Conservation (phyloP, 352 stramenopile genomes). For the Phytophthora kernoviae region DNA sequence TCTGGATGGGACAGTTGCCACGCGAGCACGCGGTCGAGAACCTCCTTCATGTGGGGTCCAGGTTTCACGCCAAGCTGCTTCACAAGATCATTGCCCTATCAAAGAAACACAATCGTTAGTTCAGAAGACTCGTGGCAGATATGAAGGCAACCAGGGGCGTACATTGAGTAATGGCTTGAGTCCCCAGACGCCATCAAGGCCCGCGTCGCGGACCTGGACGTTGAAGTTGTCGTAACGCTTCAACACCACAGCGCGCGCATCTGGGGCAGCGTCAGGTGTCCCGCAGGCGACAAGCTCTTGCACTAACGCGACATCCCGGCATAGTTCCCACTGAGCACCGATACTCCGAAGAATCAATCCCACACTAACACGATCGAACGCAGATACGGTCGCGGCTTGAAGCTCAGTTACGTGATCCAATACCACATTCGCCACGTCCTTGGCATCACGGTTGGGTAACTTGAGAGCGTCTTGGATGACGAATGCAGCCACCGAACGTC, state of each 20-base stretch:
- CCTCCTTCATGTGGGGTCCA: conserved; percentile 62
- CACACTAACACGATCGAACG: conserved; percentile 55
- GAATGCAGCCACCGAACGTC: conserved; percentile 44
- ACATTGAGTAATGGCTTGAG: conserved; percentile 78
- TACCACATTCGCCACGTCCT: conserved; percentile 61
- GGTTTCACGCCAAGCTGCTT: conserved; percentile 61
- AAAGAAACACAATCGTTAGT: conserved; percentile 8
- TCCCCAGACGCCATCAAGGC: conserved; percentile 57
- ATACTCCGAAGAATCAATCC: conserved; percentile 67
- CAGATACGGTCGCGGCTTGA: conserved; percentile 15
- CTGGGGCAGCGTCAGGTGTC: conserved; percentile 3
- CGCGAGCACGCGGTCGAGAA: conserved; percentile 56
- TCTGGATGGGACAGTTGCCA: conserved; percentile 68
- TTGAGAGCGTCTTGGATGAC: conserved; percentile 76
- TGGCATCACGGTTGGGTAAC: conserved; percentile 61
- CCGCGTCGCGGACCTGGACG: conserved; percentile 26
- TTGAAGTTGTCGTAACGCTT: conserved; percentile 50
- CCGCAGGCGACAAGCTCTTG: conserved; percentile 48
- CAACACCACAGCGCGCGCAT: conserved; percentile 20
- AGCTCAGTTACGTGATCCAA: conserved; percentile 46
- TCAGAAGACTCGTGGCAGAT: not conserved
- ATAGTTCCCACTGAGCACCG: conserved; percentile 62
- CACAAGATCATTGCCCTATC: conserved; percentile 73
- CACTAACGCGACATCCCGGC: conserved; percentile 53
- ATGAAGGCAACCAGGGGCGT: conserved; percentile 8